Evolutionary conservation across 805 yeast species (phyloP), one percentile per base, ranked within the genome.

Genomic region (Candida qinlingensis): DNA sequence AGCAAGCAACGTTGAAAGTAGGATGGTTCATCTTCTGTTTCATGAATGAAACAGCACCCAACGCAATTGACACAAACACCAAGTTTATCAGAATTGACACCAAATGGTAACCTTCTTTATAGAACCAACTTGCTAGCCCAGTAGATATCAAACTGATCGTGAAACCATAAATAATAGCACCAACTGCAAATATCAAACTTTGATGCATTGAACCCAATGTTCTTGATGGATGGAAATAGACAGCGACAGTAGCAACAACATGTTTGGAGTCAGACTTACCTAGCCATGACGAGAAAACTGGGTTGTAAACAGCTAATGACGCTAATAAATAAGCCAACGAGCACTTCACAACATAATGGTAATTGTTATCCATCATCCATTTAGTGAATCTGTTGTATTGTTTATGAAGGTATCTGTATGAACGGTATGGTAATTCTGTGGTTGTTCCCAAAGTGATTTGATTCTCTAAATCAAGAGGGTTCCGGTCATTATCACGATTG

Each of bases 131-230:
- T 2, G 87, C 74, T 1, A 79, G 58, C 2, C 70, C 60, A 64
- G 86, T 75, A 42, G 87, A 75, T 1, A 69, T 54, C 12, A 79
- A 62, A 4, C 86, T 75, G 7, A 82, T 74, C 0, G 71, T 47
- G 47, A 79, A 75, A 40, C 81, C 77, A 66, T 72, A 87, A 4
- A 69, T 45, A 12, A 86, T 64, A 1, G 89, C 70, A 3, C 77
- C 49, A 0, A 73, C 55, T 4, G 83, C 91, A 65, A 79, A 88
- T 40, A 78, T 60, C 13, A 85, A 63, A 10, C 90, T 81, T 60
- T 87, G 89, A 51, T 81, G 76, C 92, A 87, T 87, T 19, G 87
- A 79, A 0, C 96, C 96, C 48, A 79, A 77, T 0, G 94, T 76
- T 43, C 96, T 65, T 2, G 91, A 77, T 0, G 96, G 89, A 60